Evolutionary conservation across 768 basidiomycete species (phyloP), one percentile per base, ranked within the genome.

Genomic region (Russula sp.): DNA sequence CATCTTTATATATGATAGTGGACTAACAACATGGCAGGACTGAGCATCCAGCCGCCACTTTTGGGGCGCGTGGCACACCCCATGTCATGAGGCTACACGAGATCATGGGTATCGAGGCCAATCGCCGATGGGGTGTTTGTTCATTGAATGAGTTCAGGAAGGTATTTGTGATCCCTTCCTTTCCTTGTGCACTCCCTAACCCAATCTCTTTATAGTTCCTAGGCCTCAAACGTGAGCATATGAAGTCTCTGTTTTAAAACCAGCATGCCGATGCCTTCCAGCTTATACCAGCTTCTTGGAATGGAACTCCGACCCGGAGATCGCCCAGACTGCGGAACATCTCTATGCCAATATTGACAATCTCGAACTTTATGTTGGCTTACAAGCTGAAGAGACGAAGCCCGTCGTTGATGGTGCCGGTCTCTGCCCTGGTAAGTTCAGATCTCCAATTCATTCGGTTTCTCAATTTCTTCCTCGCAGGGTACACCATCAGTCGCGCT

Each of bases 121-220:
- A 83, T 71, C 82, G 92, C 34, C 67, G 71, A 24, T 94, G 91
- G 91, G 91, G 90, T 53, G 85, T 87, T 22, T 93, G 91, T 72
- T 86, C 88, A 2, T 72, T 94, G 66, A 94, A 94, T 67, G 91
- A 93, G 64, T 94, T 94, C 75, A 79, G 91, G 61, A 85, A 80
- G 79, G 83, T 80, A 64, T 59, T 74, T 52, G 63, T 54, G 36
- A n/a, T 13, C 22, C 26, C 40, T 54, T n/a, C 22, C 32, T 22
- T 48, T 58, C 28, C 16, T 6, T 13, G n/a, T 24, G 5, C 13
- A 13, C 18, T 13, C 5, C 8, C n/a, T 67, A 24, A 62, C 32
- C 48, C 20, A 5, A 40, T 30, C 18, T 11, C 55, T 22, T 11
- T 49, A 24, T 34, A 86, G 82, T 93, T 84, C 78, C 77, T 94